These are phyloP conservation scores for Eudorina sp. DNA, from an alignment of 139 green algal genomes.

Conservation along the genomic window DNA sequence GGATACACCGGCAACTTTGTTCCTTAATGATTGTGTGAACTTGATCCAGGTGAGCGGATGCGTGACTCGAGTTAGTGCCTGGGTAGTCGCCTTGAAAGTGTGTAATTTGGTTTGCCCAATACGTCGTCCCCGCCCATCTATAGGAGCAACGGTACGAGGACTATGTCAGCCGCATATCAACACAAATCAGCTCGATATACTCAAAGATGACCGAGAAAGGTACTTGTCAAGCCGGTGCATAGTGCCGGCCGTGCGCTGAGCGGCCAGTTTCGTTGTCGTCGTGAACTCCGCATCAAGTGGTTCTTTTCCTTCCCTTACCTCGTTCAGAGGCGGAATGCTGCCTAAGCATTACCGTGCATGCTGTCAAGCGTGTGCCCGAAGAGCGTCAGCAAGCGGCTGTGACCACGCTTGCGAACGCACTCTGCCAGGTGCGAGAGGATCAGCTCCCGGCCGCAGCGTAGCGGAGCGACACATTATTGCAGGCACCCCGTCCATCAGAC, in stretches of 20 bases:
- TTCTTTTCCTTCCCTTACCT: too few species aligned
- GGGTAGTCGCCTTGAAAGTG: not conserved
- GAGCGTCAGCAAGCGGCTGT: not conserved
- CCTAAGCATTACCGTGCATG: slow-evolving; percentile 57
- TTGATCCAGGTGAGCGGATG: slow-evolving; percentile 48
- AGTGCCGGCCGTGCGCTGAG: too few species aligned
- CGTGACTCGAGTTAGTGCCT: too few species aligned
- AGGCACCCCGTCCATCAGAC: too few species aligned
- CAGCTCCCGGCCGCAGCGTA: too few species aligned
- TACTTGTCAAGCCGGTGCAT: too few species aligned
- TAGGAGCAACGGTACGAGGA: slow-evolving; percentile 39
- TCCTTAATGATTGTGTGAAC: slow-evolving; percentile 51
- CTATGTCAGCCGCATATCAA: slow-evolving; percentile 14
- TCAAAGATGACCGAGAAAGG: slow-evolving; percentile 50
- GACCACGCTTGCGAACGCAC: slow-evolving; percentile 1
- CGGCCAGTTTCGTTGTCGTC: too few species aligned
- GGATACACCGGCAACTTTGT: slow-evolving; percentile 55
- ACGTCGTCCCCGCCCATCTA: not conserved
- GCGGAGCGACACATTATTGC: too few species aligned
- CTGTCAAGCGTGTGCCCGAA: slow-evolving; percentile 35
- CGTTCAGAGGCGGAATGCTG: slow-evolving; percentile 59
- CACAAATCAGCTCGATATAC: slow-evolving; percentile 18
- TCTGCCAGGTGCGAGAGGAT: slow-evolving; percentile 30
- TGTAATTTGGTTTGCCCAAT: not conserved
- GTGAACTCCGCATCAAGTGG: too few species aligned